These are phyloP conservation scores for Yamadazyma endophytica DNA, from an alignment of 805 yeast species.

Conservation along the genomic window DNA sequence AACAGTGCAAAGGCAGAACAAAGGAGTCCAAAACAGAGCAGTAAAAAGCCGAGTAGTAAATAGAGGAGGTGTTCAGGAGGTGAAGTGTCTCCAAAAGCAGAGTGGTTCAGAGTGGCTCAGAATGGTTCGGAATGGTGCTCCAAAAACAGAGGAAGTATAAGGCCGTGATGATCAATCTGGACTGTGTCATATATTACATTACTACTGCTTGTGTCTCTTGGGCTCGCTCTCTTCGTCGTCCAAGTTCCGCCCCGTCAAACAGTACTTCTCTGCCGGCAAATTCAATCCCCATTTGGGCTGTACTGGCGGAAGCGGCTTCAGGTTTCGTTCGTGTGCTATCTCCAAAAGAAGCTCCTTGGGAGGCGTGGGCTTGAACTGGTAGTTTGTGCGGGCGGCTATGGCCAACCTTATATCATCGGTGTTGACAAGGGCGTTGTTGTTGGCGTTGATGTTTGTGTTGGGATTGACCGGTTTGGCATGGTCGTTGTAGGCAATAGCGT, in stretches of 20 bases:
- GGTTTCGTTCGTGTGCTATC: conserved; percentile 87
- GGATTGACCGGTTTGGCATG: conserved; percentile 51
- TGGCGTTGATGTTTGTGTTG: conserved; percentile 30
- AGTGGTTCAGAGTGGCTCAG: no score
- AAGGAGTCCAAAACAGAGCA: no score
- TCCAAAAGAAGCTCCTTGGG: conserved; percentile 90
- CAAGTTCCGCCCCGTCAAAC: conserved; percentile 82
- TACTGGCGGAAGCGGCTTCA: conserved; percentile 85
- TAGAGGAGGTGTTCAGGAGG: no score
- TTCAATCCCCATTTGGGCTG: conserved; percentile 89
- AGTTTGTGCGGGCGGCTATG: conserved; percentile 89
- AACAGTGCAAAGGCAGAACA: no score
- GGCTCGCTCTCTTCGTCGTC: conserved; percentile 34
- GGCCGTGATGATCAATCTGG: no score
- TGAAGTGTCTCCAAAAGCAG: no score
- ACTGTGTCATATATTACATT: no score
- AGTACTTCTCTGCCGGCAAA: conserved; percentile 96
- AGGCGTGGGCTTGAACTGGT: conserved; percentile 90
- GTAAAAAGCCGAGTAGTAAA: no score
- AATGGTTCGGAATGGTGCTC: no score
- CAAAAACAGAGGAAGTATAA: no score
- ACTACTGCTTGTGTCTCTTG: no score
- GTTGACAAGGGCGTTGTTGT: conserved; percentile 56
- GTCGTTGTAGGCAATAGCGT: conserved; percentile 85
- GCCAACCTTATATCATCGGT: conserved; percentile 92